Conservation (phyloP, 352 stramenopile genomes). For the Elongisporangium anandrum region DNA sequence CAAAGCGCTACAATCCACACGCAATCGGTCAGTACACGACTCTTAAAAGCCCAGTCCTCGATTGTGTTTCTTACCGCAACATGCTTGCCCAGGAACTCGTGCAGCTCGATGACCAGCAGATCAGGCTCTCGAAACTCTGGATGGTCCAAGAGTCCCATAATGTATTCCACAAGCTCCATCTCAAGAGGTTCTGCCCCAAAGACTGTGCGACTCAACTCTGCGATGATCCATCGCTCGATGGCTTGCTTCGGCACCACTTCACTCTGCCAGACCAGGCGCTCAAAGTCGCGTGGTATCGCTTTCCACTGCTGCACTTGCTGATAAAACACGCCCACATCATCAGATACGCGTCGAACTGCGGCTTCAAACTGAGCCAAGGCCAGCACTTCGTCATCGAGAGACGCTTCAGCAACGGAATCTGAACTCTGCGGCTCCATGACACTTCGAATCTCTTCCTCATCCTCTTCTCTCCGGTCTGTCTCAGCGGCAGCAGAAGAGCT, state of each 20-base stretch:
- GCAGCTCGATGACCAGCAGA: constrained; percentile 51
- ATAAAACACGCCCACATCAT: constrained; percentile 27
- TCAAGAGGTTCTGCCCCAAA: constrained; percentile 31
- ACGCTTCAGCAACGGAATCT: background rate
- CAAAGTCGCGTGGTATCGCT: constrained; percentile 42
- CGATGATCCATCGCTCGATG: constrained; percentile 36
- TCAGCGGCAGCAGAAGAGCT: constrained; percentile 24
- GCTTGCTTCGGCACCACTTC: constrained; percentile 9
- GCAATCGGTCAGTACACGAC: background rate
- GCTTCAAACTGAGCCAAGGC: background rate
- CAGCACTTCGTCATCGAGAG: background rate
- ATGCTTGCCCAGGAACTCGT: constrained; percentile 56
- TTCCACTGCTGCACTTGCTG: constrained; percentile 36
- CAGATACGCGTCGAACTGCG: background rate
- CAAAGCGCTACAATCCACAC: constrained; percentile 35
- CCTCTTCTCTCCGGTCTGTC: background rate
- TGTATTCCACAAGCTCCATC: constrained; percentile 59
- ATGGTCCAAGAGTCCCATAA: constrained; percentile 58
- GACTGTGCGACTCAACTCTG: constrained; percentile 38
- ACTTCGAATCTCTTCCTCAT: constrained; percentile 7
- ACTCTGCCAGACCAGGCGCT: constrained; percentile 23
- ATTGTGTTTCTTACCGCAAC: constrained; percentile 20
- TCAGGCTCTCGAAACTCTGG: constrained; percentile 71
- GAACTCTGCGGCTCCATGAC: constrained; percentile 1
- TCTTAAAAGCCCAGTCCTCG: no score